Conservation (phyloP, 164 flowering plant species). For the Stephania cephalantha region DNA sequence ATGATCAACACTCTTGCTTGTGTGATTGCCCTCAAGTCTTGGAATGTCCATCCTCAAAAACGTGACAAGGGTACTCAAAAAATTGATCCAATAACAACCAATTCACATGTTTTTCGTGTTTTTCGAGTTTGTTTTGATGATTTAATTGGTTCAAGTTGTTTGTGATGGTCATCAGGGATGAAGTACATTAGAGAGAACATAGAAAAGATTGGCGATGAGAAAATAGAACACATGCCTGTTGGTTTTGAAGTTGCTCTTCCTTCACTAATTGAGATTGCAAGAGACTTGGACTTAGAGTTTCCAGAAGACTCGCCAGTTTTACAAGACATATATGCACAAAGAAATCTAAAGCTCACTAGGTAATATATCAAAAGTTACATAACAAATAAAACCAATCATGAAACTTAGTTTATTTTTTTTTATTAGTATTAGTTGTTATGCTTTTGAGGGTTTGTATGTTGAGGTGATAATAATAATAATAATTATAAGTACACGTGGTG, state of each 20-base stretch:
- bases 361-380: neutral
- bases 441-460: neutral
- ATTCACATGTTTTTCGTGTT: too few species aligned
- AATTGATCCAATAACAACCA: too few species aligned
- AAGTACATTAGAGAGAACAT: neutral
- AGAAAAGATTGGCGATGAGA: constrained; percentile 26
- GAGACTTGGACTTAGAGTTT: constrained; percentile 39
- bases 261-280: constrained; percentile 62
- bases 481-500: constrained; percentile 6
- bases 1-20: constrained; percentile 76
- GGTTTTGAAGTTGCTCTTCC: constrained; percentile 96
- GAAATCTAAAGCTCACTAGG: constrained; percentile 8
- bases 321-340: constrained; percentile 28
- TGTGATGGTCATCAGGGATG: neutral
- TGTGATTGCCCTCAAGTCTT: constrained; percentile 60
- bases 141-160: neutral
- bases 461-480: neutral
- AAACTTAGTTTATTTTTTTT: too few species aligned
- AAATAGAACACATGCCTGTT: constrained; percentile 81
- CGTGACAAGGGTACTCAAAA: constrained; percentile 40
- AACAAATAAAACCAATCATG: too few species aligned
- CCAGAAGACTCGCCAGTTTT: constrained; percentile 48
- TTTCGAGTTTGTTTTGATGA: neutral
- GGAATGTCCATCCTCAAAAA: constrained; percentile 54
- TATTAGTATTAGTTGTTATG: neutral